Conservation (phyloP, 176 grass and related monocot species). For the Rhynchospora breviuscula region DNA sequence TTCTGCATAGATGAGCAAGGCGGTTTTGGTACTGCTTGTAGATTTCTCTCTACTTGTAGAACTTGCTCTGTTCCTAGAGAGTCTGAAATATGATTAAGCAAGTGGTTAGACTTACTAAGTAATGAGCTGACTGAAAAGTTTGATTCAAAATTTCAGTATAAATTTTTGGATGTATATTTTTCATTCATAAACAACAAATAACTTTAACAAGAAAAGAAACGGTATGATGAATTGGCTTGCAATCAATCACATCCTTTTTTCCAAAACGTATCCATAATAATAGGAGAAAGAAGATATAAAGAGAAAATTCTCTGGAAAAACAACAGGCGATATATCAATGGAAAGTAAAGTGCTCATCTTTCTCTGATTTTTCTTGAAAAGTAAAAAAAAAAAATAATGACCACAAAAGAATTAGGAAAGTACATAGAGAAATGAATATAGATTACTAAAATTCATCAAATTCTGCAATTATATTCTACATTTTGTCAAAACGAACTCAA, state of each 20-base stretch:
- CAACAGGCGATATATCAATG: too few species aligned
- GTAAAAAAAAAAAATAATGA: background rate
- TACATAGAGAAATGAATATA: background rate
- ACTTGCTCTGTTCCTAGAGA: slow-evolving; percentile 20
- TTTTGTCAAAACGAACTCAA: background rate
- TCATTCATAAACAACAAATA: background rate
- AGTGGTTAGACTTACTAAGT: background rate
- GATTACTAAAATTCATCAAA: background rate
- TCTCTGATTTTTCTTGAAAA: background rate
- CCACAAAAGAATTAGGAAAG: background rate
- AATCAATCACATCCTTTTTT: background rate
- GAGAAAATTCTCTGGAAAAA: background rate
- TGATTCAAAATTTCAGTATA: background rate
- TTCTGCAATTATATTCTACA: background rate
- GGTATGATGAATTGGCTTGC: background rate
- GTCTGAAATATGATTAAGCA: background rate
- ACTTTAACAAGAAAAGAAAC: background rate
- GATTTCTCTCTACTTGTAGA: slow-evolving; percentile 14
- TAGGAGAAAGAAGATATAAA: background rate
- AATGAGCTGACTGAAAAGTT: background rate
- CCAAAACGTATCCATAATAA: background rate
- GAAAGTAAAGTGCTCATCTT: background rate
- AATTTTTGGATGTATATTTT: background rate
- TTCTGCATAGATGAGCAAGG: slow-evolving; percentile 34
- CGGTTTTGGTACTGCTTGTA: background rate